Base-by-base conservation (phyloP, 768 basidiomycete species). In the Rhodotorula diobovata region DNA sequence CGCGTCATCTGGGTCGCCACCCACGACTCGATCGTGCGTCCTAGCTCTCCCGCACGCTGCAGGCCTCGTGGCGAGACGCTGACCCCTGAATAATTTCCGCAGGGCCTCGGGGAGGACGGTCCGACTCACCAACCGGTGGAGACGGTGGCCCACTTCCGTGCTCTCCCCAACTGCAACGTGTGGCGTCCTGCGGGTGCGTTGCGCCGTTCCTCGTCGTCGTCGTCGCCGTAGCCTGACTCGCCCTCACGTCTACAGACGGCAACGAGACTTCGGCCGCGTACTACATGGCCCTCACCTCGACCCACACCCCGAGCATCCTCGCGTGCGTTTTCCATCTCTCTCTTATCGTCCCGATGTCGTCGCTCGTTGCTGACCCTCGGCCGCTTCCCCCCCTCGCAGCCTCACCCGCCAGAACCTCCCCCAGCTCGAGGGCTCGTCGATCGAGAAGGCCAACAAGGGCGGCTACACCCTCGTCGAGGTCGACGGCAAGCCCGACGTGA, bases 221-320 rank as follows among this genome's bases (percentile, higher is more conserved):
- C 51, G 28, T 53, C 30, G 20, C 30, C 51, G 51, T 4, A 53
- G 25, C 6, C 41, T 43, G 41, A 43, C 41, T 43, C 41, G 6
- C 11, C 18, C 41, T 43, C 41, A 43, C 41, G 14, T 43, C 18
- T 18, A 21, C 54, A 56, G 58, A 96, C 80, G 93, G 94, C 45
- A 95, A 96, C 80, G 94, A 97, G 84, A 93, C 91, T n/a, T 93
- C 91, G 32, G 93, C 93, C 32, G 86, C 93, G 28, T 96, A 96
- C 84, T 80, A 86, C 70, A 86, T 88, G 67, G 89, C 93, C 57
- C 81, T 97, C 76, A 84, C 85, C 74, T 88, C 90, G 71, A 85
- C 81, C 72, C 81, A 83, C 77, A 94, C 91, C 4, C 93, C 93
- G 39, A 93, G 92, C 35, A 84, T 94, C 76, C 83, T 92, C 68